Evolutionary conservation across 78 protist genomes (phyloP).

Genomic region (Goniomonas avonlea): DNA sequence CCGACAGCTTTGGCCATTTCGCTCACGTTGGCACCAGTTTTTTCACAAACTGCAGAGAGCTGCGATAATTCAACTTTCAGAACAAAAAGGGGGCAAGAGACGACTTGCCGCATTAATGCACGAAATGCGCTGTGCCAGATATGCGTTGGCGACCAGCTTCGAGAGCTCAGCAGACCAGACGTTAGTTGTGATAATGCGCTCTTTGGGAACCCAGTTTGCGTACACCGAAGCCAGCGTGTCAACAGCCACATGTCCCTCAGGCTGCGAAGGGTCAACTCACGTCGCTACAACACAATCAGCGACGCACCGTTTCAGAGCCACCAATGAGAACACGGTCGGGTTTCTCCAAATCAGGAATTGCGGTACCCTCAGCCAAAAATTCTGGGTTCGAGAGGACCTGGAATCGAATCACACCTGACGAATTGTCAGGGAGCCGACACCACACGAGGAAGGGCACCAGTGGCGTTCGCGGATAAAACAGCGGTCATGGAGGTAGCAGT

Average conservation of each 20-base stretch:
- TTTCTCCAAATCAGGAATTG: conserved; percentile 59
- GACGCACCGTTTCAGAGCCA: too few species aligned
- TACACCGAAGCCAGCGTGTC: conserved; percentile 56
- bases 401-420: too few species aligned
- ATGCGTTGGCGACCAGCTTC: conserved; percentile 90
- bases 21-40: conserved; percentile 83
- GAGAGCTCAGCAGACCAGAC: conserved; percentile 79
- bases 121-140: conserved; percentile 90
- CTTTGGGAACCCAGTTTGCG: conserved; percentile 61
- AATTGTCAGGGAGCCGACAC: too few species aligned
- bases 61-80: too few species aligned
- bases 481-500: conserved; percentile 40
- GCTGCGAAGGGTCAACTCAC: not conserved
- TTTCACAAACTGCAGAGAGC: conserved; percentile 74
- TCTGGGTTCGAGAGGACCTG: conserved; percentile 88
- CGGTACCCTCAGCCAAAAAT: conserved; percentile 89
- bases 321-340: conserved; percentile 96
- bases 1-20: conserved; percentile 76
- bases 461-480: not conserved
- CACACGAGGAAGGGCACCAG: too few species aligned
- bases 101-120: conserved; percentile 71
- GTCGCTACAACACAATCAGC: too few species aligned
- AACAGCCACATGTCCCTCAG: conserved; percentile 54
- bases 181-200: conserved; percentile 58
- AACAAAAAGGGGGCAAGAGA: too few species aligned